A percentile compares a stretch with the other conserved stretches of the same genome.
phyloP scores from a whole-genome alignment of 2,329 filamentous ascomycete genomes.

The Aspergillus vadensis region DNA sequence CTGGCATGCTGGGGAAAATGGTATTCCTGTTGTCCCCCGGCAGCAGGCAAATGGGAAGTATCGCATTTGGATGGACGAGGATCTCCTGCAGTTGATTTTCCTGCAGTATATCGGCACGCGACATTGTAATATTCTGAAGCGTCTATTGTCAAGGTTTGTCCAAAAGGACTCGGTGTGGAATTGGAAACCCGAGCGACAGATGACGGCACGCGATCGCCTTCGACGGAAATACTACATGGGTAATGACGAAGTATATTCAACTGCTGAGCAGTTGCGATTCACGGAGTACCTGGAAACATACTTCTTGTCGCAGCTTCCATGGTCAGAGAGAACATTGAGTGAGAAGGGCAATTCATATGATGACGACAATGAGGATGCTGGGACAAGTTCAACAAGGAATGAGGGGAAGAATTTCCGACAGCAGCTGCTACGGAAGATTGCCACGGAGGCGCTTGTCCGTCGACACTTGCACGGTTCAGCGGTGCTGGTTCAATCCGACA shows the following conservation, averaged over 20 bases:
- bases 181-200: slow-evolving; percentile 9
- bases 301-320: slow-evolving; percentile 40
- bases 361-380: slow-evolving; percentile 27
- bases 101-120: slow-evolving; percentile 46
- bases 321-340: slow-evolving; percentile 20
- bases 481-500: slow-evolving; percentile 46
- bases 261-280: slow-evolving; percentile 15
- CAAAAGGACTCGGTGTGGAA: slow-evolving; percentile 15
- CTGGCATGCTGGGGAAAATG: slow-evolving; percentile 45
- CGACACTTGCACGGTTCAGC: slow-evolving; percentile 37
- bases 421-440: slow-evolving; percentile 42
- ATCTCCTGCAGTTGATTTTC: slow-evolving; percentile 50
- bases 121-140: slow-evolving; percentile 35
- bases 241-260: not conserved
- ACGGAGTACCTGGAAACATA: slow-evolving; percentile 32
- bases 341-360: slow-evolving; percentile 31
- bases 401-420: slow-evolving; percentile 39
- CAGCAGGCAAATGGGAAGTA: slow-evolving; percentile 50
- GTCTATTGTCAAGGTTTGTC: slow-evolving; percentile 16
- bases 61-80: slow-evolving; percentile 51
- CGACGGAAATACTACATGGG: slow-evolving; percentile 30
- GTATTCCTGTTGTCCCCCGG: slow-evolving; percentile 47
- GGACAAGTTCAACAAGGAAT: not conserved
- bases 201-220: slow-evolving; percentile 26
- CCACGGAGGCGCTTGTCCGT: slow-evolving; percentile 41